A percentile compares a stretch with the other conserved stretches of the same genome.
Conservation (phyloP, 371 early-diverging fungal genomes). For the Mucor lusitanicus region DNA sequence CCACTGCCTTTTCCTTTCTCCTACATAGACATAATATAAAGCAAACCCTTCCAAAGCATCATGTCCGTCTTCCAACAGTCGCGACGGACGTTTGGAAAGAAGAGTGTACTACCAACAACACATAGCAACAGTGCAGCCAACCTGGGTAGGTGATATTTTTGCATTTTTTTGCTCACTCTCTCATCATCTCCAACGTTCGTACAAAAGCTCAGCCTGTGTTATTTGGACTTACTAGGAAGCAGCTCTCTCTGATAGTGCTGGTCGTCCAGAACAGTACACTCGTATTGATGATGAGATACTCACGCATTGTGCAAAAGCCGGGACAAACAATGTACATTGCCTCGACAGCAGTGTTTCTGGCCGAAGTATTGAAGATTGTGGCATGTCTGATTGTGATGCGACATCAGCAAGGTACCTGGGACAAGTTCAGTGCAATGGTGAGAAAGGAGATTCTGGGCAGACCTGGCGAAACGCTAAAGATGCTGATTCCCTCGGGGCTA, state of each 20-base stretch:
- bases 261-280: slow-evolving; percentile 65
- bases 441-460: slow-evolving; percentile 52
- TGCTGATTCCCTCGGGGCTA: slow-evolving; percentile 84
- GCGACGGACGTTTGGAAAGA: slow-evolving; percentile 28
- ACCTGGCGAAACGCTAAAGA: slow-evolving; percentile 61
- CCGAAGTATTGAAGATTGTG: slow-evolving; percentile 60
- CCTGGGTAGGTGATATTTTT: slow-evolving; percentile 5
- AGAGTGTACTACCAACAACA: slow-evolving; percentile 22
- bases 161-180: background rate
- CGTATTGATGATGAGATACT: slow-evolving; percentile 69
- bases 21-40: background rate
- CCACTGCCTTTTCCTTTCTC: background rate
- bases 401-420: slow-evolving; percentile 32
- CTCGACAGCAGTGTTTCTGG: slow-evolving; percentile 70
- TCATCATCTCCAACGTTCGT: background rate
- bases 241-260: slow-evolving; percentile 55
- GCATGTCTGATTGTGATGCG: slow-evolving; percentile 46
- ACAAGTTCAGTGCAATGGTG: slow-evolving; percentile 30
- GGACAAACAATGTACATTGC: slow-evolving; percentile 66
- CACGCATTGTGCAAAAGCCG: slow-evolving; percentile 49
- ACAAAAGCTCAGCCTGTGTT: slow-evolving; percentile 36
- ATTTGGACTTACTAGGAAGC: slow-evolving; percentile 43
- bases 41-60: background rate
- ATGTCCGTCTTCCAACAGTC: slow-evolving; percentile 25
- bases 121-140: background rate